These are phyloP conservation scores for Alisma plantagoaquatica DNA, from an alignment of 106 monocot species.

Conservation along the genomic window DNA sequence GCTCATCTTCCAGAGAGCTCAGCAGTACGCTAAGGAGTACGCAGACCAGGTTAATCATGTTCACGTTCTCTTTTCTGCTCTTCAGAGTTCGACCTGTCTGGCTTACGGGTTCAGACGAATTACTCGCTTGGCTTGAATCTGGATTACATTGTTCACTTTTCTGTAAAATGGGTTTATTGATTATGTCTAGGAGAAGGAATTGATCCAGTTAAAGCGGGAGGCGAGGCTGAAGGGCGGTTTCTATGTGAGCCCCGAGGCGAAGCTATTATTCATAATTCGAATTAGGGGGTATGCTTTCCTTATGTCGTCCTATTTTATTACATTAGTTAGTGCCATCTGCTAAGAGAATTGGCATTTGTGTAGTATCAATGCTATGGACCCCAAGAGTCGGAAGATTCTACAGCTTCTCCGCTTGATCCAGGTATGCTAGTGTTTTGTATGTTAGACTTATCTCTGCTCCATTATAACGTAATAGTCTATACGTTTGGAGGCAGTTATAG, in stretches of 20 bases:
- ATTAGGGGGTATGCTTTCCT: slow-evolving; percentile 40
- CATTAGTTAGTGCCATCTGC: no score
- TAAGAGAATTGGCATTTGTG: no score
- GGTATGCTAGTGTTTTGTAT: background rate
- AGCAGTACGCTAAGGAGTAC: slow-evolving; percentile 55
- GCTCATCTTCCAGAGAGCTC: slow-evolving; percentile 39
- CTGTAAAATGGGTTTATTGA: background rate
- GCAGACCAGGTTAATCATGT: slow-evolving; percentile 40
- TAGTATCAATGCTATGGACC: slow-evolving; percentile 61
- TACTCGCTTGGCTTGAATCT: background rate
- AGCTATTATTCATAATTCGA: slow-evolving; percentile 58
- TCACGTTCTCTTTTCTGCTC: no score
- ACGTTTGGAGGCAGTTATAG: no score
- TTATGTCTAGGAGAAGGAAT: slow-evolving; percentile 38
- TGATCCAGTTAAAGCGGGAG: slow-evolving; percentile 54
- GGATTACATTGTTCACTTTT: background rate
- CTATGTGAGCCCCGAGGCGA: slow-evolving; percentile 55
- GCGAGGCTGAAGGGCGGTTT: slow-evolving; percentile 62
- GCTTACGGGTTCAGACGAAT: background rate
- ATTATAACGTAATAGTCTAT: background rate
- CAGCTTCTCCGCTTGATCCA: slow-evolving; percentile 46
- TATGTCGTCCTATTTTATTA: no score
- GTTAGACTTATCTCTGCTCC: background rate
- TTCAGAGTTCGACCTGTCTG: no score
- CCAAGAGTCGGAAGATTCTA: slow-evolving; percentile 39